Evolutionary conservation across 1,284 basidiomycete species (phyloP).

Genomic region (Trametes pubescens): DNA sequence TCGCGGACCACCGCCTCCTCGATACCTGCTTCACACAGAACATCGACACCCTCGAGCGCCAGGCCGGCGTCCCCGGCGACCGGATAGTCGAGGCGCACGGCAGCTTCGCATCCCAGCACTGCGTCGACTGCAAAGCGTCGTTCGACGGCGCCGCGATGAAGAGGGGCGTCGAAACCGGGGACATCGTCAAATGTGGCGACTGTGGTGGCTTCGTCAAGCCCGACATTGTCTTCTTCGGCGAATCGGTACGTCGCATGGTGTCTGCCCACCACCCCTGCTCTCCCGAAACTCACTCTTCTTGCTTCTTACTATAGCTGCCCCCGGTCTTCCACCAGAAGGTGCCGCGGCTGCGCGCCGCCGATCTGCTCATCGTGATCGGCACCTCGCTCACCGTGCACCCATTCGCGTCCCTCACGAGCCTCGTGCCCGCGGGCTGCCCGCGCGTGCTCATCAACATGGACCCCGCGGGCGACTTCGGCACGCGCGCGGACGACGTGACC

Average conservation of each 20-base stretch:
- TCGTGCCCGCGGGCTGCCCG: slow-evolving; percentile 60
- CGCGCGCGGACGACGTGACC: slow-evolving; percentile 63
- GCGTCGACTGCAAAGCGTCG: slow-evolving; percentile 71
- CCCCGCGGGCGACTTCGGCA: slow-evolving; percentile 66
- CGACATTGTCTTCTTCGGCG: slow-evolving; percentile 96
- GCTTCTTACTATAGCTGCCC: slow-evolving; percentile 45
- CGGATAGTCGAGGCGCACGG: slow-evolving; percentile 95
- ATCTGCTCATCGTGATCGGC: slow-evolving; percentile 92
- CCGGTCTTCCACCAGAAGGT: slow-evolving; percentile 59
- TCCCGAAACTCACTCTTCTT: background rate
- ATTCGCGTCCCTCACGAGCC: slow-evolving; percentile 70
- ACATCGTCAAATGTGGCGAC: slow-evolving; percentile 69
- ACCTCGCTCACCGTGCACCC: slow-evolving; percentile 89
- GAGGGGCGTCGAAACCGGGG: slow-evolving; percentile 60
- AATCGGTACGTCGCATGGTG: slow-evolving; percentile 58
- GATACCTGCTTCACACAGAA: slow-evolving; percentile 88
- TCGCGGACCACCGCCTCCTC: slow-evolving; percentile 71
- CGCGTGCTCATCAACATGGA: slow-evolving; percentile 79
- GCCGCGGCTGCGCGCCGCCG: slow-evolving; percentile 64
- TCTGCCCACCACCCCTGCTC: background rate
- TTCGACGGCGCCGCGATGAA: slow-evolving; percentile 78
- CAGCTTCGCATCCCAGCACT: slow-evolving; percentile 85
- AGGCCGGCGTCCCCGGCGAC: slow-evolving; percentile 78
- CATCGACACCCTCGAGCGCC: slow-evolving; percentile 93
- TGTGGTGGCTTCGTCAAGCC: slow-evolving; percentile 87